Evolutionary conservation across 2,329 filamentous ascomycete genomes (phyloP), one percentile per base, ranked within the genome.

Genomic region (Penicillium sp.): DNA sequence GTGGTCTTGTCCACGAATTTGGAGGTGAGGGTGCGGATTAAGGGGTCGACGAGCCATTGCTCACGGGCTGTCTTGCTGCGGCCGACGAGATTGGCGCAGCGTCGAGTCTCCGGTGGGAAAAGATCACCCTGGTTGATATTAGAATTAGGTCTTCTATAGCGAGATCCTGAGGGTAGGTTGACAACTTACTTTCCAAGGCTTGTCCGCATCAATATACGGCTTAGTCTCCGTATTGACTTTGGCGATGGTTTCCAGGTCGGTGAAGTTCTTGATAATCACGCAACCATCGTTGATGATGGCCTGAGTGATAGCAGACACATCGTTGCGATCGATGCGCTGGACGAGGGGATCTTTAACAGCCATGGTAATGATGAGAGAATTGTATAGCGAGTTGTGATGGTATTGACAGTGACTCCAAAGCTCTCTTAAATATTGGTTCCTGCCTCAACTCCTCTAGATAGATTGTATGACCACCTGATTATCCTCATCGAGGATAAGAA

Each of bases 1-100:
- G 62, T 64, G 5, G 61, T 64, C 39, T 64, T 64, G 18, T 60
- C 58, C 2, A 64, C 48, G 29, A 64, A 64, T 2, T 50, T 39
- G 10, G 40, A 31, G 5, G 58, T 58, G 1, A 64, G 33, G n/a
- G 51, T 46, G 10, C 43, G 50, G n/a, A 54, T 36, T 10, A 57
- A 48, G 4, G 9, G 22, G 16, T 39, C 37, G 22, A 39, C 37
- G 14, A 39, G 13, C 37, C 37, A 39, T 39, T 25, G 22, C 28
- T 39, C 37, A 29, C 37, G 14, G 22, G 37, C 37, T 29, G 37
- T 39, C 25, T 39, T 39, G 7, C 37, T 39, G 2, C 37, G 37
- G 2, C 37, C 37, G 3, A 28, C 14, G 0, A 39, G 37, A 16
- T 39, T 39, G 37, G 37, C 3, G 14, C 37, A 39, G 14, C 37